phyloP scores from a whole-genome alignment of 2,329 filamentous ascomycete genomes.

The Phoma sp. region DNA sequence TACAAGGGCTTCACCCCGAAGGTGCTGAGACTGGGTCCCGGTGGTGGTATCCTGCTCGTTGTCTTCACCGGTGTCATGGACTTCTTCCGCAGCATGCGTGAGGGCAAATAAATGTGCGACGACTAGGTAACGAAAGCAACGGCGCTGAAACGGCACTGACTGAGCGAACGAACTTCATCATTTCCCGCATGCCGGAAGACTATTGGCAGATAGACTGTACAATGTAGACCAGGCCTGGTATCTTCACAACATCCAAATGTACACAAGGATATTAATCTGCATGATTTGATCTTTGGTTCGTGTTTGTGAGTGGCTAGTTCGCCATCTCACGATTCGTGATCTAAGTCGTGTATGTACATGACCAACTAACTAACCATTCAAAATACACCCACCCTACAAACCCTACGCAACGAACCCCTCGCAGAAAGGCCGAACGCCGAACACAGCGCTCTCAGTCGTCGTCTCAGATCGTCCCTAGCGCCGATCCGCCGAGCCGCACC shows the following conservation, averaged over 20 bases:
- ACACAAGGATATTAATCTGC: neutral
- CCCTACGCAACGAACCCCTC: neutral
- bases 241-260: neutral
- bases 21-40: slow-evolving; percentile 79
- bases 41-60: slow-evolving; percentile 77
- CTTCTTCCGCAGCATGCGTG: slow-evolving; percentile 80
- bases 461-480: slow-evolving; percentile 16
- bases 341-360: too few species aligned
- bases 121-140: neutral
- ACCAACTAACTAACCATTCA: too few species aligned
- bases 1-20: slow-evolving; percentile 99
- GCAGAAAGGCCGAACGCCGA: slow-evolving; percentile 11
- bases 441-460: neutral
- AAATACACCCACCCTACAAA: too few species aligned
- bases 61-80: slow-evolving; percentile 91
- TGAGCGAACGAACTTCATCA: neutral
- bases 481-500: slow-evolving; percentile 18
- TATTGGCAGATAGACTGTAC: slow-evolving; percentile 5
- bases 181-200: neutral
- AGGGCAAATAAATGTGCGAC: slow-evolving; percentile 32
- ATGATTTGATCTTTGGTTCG: too few species aligned
- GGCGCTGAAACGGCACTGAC: neutral
- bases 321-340: too few species aligned
- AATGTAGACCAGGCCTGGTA: neutral
- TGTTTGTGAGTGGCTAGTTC: too few species aligned